Conservation (phyloP, 1,284 basidiomycete genomes). For the Phellinidium pouzarii region DNA sequence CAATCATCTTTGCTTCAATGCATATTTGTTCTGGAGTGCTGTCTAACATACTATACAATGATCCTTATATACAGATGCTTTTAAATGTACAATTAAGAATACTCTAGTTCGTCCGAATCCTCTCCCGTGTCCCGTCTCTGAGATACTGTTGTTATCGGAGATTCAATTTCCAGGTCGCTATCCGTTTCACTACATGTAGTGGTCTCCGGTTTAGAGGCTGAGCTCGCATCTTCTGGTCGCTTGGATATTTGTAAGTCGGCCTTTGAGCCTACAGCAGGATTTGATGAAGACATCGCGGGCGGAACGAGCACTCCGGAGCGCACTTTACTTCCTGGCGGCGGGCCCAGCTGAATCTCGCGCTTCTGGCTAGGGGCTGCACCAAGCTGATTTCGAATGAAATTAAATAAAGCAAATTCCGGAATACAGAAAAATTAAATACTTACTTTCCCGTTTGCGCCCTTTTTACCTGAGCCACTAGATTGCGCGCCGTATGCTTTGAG, state of each 20-base stretch:
- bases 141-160: not conserved
- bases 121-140: not conserved
- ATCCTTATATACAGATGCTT: no score
- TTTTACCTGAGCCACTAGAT: not conserved
- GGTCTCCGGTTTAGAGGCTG: not conserved
- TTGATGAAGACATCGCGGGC: not conserved
- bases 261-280: not conserved
- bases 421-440: not conserved
- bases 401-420: not conserved
- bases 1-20: no score
- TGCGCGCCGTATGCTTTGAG: constrained; percentile 37
- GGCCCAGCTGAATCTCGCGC: constrained; percentile 12
- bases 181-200: not conserved
- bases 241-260: not conserved
- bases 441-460: not conserved
- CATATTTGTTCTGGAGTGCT: no score
- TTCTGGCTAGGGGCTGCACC: constrained; percentile 6
- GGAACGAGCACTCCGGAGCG: constrained; percentile 17
- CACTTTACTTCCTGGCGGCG: constrained; percentile 17
- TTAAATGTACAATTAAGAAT: no score
- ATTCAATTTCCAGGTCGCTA: constrained; percentile 18
- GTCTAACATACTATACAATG: no score
- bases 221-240: not conserved
- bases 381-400: not conserved
- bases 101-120: not conserved